A percentile compares a stretch with the other conserved stretches of the same genome.
These are phyloP conservation scores for Suillus lakei DNA, from an alignment of 768 basidiomycete genomes.

Conservation along the genomic window DNA sequence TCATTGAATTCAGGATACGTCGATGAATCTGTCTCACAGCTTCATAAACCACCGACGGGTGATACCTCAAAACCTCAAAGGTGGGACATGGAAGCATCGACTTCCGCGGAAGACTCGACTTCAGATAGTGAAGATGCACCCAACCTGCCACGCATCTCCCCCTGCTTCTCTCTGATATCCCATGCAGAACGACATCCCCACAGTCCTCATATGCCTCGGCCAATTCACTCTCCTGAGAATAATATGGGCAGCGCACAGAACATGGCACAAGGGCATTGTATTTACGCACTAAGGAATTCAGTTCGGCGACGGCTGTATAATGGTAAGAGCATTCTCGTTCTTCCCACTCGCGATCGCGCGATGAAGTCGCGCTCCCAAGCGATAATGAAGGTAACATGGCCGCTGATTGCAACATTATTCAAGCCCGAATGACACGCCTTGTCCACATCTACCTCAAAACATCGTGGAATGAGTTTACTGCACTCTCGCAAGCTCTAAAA, in stretches of 20 bases:
- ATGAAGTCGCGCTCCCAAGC: constrained; percentile 42
- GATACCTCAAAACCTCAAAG: no score
- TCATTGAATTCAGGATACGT: no score
- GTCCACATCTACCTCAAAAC: constrained; percentile 71
- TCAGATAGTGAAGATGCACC: no score
- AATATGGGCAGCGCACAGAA: constrained; percentile 69
- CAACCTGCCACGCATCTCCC: constrained; percentile 1
- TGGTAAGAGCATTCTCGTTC: no score
- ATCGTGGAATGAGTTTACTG: constrained; percentile 49
- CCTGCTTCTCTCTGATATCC: constrained; percentile 32
- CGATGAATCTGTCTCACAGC: no score
- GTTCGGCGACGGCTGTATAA: no score
- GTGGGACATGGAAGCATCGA: no score
- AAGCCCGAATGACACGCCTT: constrained; percentile 66
- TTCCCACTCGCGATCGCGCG: no score
- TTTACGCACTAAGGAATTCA: constrained; percentile 77
- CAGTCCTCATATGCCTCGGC: constrained; percentile 52
- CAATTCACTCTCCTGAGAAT: constrained; percentile 53
- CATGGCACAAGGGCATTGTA: constrained; percentile 82
- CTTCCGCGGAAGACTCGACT: no score
- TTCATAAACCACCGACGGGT: no score
- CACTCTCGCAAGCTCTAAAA: constrained; percentile 69
- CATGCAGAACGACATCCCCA: constrained; percentile 54
- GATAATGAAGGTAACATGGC: constrained; percentile 41
- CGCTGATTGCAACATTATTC: constrained; percentile 50